These are phyloP conservation scores for Drechmeria coniospora DNA, from an alignment of 2,329 filamentous ascomycete genomes.

Conservation along the genomic window DNA sequence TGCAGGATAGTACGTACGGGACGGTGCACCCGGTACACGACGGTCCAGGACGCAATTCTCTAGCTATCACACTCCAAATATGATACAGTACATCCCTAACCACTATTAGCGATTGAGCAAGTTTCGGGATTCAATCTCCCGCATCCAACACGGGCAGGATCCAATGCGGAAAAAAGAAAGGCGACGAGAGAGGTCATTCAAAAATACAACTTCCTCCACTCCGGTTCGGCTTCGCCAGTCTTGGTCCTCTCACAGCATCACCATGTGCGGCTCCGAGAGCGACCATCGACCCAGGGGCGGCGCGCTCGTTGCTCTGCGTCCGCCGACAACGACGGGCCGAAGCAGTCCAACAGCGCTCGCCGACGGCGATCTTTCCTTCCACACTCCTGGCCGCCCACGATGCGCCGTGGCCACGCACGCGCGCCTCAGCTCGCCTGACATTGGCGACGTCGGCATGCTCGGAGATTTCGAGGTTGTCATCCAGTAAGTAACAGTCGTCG, in stretches of 20 bases:
- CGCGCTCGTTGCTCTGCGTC: constrained; percentile 27
- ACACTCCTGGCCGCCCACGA: constrained; percentile 22
- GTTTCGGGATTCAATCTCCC: no score
- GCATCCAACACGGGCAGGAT: no score
- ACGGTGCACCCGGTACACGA: no score
- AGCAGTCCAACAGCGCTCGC: constrained; percentile 3
- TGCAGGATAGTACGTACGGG: no score
- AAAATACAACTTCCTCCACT: no score
- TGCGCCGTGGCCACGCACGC: constrained; percentile 26
- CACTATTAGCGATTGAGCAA: no score
- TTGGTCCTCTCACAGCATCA: constrained; percentile 2
- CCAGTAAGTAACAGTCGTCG: constrained; percentile 20
- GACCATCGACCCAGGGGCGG: constrained; percentile 26
- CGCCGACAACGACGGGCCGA: constrained; percentile 7
- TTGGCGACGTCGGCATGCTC: constrained; percentile 5
- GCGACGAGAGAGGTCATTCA: no score
- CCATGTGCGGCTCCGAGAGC: constrained; percentile 30
- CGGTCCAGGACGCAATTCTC: no score
- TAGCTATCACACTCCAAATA: no score
- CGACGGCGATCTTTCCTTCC: constrained; percentile 26
- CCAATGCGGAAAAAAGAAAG: no score
- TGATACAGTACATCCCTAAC: no score
- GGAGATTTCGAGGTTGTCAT: constrained; percentile 23
- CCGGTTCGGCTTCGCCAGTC: no score
- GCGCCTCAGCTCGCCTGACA: constrained; percentile 19